Evolutionary conservation across 495 filamentous ascomycete genomes (phyloP), one percentile per base, ranked within the genome.

Genomic region (Geoglossum glabrum): DNA sequence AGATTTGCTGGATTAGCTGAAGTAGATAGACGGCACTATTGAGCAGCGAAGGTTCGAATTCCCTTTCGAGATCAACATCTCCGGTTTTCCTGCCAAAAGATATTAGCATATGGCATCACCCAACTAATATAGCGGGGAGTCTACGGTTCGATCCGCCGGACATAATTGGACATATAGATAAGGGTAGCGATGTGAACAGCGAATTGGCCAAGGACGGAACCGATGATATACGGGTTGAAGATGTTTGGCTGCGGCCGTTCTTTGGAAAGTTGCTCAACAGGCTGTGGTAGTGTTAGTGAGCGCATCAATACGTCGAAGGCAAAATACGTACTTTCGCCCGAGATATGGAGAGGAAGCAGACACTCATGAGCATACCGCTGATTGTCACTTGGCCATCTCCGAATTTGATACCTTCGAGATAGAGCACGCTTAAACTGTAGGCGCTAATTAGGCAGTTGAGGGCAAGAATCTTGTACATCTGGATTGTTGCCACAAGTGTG

Each of bases 381-480:
- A 99, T 97, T 27, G 92, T 99, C 47, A 95, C 90, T 69, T 99
- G 92, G 31, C 90, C 90, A 70, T 99, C 92, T 50, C 92, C 89
- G 64, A 99, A 99, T 72, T 99, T 99, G 75, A 99, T 99, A 57
- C 92, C 92, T 63, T 97, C 92, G 7, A 99, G 74, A 66, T 99
- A 99, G 47, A 99, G 76, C 36, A 99, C 92, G 69, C 84, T 90
- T 64, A 97, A 69, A 72, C 89, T 95, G 79, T 99, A 99, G 23
- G 92, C 92, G 65, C 86, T 94, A 69, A 99, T 99, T 65, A 99
- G 74, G 67, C 92, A 99, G 74, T 99, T 99, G 59, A 99, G 74
- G 23, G 92, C 92, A 56, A 99, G 78, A 64, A 99, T 99, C 76
- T 99, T 99, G 78, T 97, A 99, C 92, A 99, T 99, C 72, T 99